Evolutionary conservation across 2,329 filamentous ascomycete species (phyloP), one percentile per base, ranked within the genome.

Genomic region (Cryphonectria naterciae): DNA sequence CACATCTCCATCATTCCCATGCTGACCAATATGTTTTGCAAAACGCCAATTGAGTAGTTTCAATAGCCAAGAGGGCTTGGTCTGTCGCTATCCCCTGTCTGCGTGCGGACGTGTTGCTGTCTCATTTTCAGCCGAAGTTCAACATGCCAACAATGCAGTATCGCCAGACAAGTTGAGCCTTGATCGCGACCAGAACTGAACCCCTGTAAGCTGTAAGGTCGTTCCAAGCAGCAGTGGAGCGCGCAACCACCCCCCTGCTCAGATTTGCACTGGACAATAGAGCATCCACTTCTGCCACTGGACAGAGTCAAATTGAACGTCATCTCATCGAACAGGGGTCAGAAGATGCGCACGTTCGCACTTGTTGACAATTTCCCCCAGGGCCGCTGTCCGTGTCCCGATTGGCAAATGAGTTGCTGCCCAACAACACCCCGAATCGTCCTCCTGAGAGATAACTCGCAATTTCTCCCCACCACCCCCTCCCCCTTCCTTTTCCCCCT

Each of bases 261-360:
- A 15, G 19, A 43, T 39, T 61, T 65, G 46, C 46, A 49, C 22
- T n/a, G 67, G 61, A 49, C 67, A 69, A 60, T 43, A 32, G 25
- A 58, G 43, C 70, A 56, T 70, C 69, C 70, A 70, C 65, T 70
- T 39, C 56, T 43, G 54, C 43, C 64, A 68, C 43, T 69, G 67
- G 39, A 43, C 64, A 68, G 69, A 72, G 70, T 65, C 70, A 72
- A 72, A 68, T 67, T 72, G 68, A 63, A 72, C 70, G 68, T 67
- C 70, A 72, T 68, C 41, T 64, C 63, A 60, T 70, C 49, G 54
- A 63, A 66, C 70, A 72, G 68, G 70, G 70, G 68, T 72, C 56
- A 19, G 32, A 43, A 62, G 13, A 41, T 54, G 35, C 10, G 35
- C 35, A 39, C 35, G 32, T 35, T 7, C 22, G 58, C 28, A 35